Conservation (phyloP, 106 monocot genomes). For the Apostasia shenzhenica region DNA sequence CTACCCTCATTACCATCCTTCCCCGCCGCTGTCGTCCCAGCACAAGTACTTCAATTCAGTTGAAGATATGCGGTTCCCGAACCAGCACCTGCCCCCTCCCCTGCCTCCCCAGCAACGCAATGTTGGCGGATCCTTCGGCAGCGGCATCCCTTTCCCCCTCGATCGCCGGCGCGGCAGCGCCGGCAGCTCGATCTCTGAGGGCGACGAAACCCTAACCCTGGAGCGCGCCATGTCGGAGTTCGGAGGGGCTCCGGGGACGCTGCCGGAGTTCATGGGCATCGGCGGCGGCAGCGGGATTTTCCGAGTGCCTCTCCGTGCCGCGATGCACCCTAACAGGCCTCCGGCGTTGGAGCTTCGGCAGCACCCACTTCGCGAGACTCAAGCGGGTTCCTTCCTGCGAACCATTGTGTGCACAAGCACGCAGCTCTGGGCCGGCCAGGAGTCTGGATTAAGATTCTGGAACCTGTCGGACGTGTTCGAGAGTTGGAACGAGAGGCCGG, state of each 20-base stretch:
- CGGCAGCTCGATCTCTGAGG: background rate
- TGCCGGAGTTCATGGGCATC: constrained; percentile 76
- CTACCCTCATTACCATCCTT: constrained; percentile 6
- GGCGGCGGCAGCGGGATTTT: constrained; percentile 80
- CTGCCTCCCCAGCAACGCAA: constrained; percentile 1
- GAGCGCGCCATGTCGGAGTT: constrained; percentile 52
- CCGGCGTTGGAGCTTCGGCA: constrained; percentile 72
- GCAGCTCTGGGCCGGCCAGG: constrained; percentile 75
- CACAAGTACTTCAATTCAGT: background rate
- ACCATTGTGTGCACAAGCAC: constrained; percentile 27
- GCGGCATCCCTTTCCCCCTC: background rate
- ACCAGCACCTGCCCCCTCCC: background rate
- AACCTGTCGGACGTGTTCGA: constrained; percentile 37
- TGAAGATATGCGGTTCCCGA: constrained; percentile 1
- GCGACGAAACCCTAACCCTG: constrained; percentile 18
- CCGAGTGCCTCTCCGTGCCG: constrained; percentile 52
- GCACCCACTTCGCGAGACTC: constrained; percentile 84
- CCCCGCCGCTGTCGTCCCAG: background rate
- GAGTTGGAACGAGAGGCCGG: constrained; percentile 8
- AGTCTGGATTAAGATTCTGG: constrained; percentile 75
- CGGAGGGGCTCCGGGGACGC: constrained; percentile 28
- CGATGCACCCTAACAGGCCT: constrained; percentile 66
- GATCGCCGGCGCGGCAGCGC: background rate
- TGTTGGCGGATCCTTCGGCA: background rate
- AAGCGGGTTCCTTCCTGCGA: constrained; percentile 70